These are phyloP conservation scores for Pythium oligandrum DNA, from an alignment of 352 stramenopile species.

Conservation along the genomic window DNA sequence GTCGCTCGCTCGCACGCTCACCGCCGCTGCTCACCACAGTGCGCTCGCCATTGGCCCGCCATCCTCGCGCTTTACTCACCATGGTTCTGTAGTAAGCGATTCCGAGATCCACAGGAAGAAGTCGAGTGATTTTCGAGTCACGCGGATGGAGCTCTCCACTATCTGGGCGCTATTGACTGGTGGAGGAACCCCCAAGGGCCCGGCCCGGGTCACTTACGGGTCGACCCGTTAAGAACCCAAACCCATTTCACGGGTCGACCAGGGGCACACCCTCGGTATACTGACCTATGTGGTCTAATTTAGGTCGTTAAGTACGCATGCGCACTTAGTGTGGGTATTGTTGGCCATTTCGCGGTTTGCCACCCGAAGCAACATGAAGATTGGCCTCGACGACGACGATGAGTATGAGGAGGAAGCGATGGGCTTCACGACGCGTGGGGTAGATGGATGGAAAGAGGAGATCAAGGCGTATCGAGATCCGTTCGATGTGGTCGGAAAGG, in stretches of 20 bases:
- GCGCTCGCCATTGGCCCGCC: not conserved
- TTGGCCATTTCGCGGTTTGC: not conserved
- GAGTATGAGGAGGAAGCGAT: constrained; percentile 20
- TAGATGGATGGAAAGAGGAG: too few species aligned
- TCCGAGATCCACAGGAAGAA: constrained; percentile 86
- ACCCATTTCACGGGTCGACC: not conserved
- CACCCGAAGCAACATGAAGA: constrained; percentile 30
- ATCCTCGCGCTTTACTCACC: constrained; percentile 32
- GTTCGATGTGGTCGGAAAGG: constrained; percentile 4
- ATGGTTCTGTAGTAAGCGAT: constrained; percentile 59
- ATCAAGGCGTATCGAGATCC: constrained; percentile 7
- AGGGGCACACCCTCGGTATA: constrained; percentile 5
- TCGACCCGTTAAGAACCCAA: not conserved
- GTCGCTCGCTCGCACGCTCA: not conserved
- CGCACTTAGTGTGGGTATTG: constrained; percentile 13
- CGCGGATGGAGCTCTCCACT: constrained; percentile 3
- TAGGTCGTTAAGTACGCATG: constrained; percentile 15
- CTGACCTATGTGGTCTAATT: constrained; percentile 25
- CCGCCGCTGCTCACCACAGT: not conserved
- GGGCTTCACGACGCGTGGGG: too few species aligned
- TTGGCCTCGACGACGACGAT: constrained; percentile 32
- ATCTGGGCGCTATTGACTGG: constrained; percentile 20
- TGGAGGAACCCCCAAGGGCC: constrained; percentile 20
- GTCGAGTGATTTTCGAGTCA: constrained; percentile 63
- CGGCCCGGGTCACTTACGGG: constrained; percentile 5